Evolutionary conservation across 1,139 yeast genomes (phyloP).

Genomic region (Meyerozyma elateridarum): DNA sequence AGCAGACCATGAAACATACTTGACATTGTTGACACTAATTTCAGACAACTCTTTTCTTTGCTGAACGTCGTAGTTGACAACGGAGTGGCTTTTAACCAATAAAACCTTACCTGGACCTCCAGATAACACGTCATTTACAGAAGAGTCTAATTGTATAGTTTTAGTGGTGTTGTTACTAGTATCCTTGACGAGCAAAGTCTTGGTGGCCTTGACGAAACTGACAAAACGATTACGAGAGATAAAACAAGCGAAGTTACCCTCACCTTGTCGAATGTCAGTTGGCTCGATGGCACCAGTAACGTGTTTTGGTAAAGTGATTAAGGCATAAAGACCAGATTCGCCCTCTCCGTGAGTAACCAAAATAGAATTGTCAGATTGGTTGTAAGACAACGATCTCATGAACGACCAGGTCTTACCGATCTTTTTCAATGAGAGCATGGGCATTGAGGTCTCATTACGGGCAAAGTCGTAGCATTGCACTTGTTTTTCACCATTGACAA

Average conservation of each 20-base stretch:
- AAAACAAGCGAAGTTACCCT: conserved; percentile 81
- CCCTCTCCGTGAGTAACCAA: conserved; percentile 78
- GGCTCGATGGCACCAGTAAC: conserved; percentile 93
- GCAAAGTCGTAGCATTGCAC: conserved; percentile 74
- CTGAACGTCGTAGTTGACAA: conserved; percentile 85
- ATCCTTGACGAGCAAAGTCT: conserved; percentile 76
- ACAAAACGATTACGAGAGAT: conserved; percentile 94
- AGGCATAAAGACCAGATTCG: conserved; percentile 60
- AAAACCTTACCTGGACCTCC: conserved; percentile 85
- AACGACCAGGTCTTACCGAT: conserved; percentile 85
- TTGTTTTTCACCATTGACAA: conserved; percentile 80
- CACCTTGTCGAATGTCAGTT: conserved; percentile 69
- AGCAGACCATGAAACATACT: conserved; percentile 83
- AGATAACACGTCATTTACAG: conserved; percentile 66
- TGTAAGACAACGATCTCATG: conserved; percentile 80
- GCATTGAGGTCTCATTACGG: conserved; percentile 59
- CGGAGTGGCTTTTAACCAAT: conserved; percentile 66
- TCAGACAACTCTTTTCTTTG: conserved; percentile 79
- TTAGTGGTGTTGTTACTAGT: conserved; percentile 78
- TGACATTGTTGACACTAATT: conserved; percentile 70
- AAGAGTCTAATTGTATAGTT: conserved; percentile 67
- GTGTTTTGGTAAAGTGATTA: conserved; percentile 77
- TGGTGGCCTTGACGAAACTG: conserved; percentile 61
- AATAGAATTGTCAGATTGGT: conserved; percentile 86
- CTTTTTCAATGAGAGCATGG: conserved; percentile 78